phyloP scores from a whole-genome alignment of 169 alveolate genomes.

The Miamiensis avidus region DNA sequence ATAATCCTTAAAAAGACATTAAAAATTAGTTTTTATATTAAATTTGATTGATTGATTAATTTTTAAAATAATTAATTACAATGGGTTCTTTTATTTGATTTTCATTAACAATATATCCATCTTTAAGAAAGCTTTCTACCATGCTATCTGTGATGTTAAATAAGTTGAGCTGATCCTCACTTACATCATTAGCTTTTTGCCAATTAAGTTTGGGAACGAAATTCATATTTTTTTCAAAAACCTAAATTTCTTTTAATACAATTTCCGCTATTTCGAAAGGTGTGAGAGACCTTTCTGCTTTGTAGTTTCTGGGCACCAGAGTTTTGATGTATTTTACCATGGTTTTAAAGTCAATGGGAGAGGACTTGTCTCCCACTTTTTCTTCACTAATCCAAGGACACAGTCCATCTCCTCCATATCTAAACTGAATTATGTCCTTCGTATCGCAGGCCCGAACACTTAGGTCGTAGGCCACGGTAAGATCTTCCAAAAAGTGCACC shows the following conservation, averaged over 20 bases:
- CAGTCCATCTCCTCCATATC: conserved; percentile 98
- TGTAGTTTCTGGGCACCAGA: not conserved
- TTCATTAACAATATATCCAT: not conserved
- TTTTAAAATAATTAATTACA: too few relatives aligned
- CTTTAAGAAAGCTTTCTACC: not conserved
- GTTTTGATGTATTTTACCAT: conserved; percentile 15
- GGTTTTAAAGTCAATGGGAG: conserved; percentile 12
- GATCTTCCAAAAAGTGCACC: conserved; percentile 96
- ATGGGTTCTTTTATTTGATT: not conserved
- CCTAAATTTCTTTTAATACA: not conserved
- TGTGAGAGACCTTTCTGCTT: not conserved
- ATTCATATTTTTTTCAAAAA: not conserved
- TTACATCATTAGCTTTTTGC: not conserved
- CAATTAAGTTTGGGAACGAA: not conserved
- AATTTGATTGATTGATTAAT: too few relatives aligned
- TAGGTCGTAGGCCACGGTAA: conserved; percentile 94
- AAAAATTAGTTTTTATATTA: too few relatives aligned
- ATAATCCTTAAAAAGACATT: not conserved
- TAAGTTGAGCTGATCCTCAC: not conserved
- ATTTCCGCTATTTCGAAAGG: not conserved
- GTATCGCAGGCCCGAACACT: conserved; percentile 94
- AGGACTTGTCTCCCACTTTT: conserved; percentile 17
- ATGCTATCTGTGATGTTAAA: not conserved
- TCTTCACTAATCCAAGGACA: conserved; percentile 80
- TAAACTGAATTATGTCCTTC: conserved; percentile 96